A percentile compares a stretch with the other conserved stretches of the same genome.
Evolutionary conservation across 1,284 basidiomycete species (phyloP).

Genomic region (Leucoagaricus sp.): DNA sequence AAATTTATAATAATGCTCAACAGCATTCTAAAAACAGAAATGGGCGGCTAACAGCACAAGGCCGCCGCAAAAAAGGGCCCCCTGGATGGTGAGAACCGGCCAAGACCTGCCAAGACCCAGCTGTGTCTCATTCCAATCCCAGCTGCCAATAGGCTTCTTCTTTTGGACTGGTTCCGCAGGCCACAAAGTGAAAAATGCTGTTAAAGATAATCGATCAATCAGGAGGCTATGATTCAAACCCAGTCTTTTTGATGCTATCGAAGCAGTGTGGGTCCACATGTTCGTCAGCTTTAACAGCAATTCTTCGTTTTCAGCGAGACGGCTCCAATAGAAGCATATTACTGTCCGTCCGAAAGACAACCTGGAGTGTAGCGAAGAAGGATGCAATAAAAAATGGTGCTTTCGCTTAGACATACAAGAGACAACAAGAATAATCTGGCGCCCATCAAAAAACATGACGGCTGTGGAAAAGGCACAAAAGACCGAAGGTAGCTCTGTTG

Average conservation of each 20-base stretch:
- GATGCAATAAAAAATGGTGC: no score
- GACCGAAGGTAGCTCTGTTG: no score
- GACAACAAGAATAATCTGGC: background rate
- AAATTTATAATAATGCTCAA: background rate
- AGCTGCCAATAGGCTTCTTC: background rate
- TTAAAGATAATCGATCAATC: conserved; percentile 1
- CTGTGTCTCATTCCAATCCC: background rate
- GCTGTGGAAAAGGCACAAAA: no score
- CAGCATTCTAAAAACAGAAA: background rate
- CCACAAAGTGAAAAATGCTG: background rate
- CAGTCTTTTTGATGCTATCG: no score
- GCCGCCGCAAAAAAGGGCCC: background rate
- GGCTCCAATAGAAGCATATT: no score
- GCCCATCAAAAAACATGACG: background rate
- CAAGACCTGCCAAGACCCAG: background rate
- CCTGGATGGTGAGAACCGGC: no score
- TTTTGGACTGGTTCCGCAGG: background rate
- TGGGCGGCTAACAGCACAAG: background rate
- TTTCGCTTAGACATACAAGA: no score
- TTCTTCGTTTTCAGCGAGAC: no score
- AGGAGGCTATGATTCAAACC: background rate
- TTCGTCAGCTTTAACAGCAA: no score
- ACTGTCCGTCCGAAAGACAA: no score
- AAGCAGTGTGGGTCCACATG: no score
- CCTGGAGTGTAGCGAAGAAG: no score